A percentile compares a stretch with the other conserved stretches of the same genome.
Conservation (phyloP, 257 asterid genomes). For the Rehmannia glutinosa region DNA sequence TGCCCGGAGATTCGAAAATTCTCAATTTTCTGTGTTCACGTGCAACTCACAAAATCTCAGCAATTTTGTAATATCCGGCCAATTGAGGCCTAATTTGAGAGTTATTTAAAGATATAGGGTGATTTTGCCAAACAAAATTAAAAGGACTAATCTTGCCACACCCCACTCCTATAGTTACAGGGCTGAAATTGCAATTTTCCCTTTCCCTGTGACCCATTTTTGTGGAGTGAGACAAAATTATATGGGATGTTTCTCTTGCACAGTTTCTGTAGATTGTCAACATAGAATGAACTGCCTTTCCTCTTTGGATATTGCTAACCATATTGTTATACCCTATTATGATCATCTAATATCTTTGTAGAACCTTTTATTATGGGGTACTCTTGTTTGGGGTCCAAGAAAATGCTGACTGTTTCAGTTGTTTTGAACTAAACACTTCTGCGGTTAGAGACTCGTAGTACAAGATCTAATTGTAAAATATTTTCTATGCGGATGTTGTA, state of each 20-base stretch:
- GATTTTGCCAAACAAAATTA: too few relatives aligned
- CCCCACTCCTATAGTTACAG: too few relatives aligned
- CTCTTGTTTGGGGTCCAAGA: too few relatives aligned
- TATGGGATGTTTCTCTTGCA: not conserved
- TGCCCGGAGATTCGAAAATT: too few relatives aligned
- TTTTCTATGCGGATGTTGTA: constrained; percentile 26
- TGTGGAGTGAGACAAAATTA: too few relatives aligned
- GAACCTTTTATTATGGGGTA: not conserved
- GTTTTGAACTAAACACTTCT: not conserved
- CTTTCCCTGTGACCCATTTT: not conserved
- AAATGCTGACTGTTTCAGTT: not conserved
- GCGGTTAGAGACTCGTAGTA: not conserved
- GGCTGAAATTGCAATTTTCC: too few relatives aligned
- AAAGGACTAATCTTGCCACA: too few relatives aligned
- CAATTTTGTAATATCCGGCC: too few relatives aligned
- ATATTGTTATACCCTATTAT: not conserved
- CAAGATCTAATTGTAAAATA: not conserved
- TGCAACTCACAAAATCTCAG: too few relatives aligned
- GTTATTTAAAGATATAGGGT: too few relatives aligned
- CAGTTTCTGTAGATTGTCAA: not conserved
- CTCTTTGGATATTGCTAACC: not conserved
- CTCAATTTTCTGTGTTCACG: too few relatives aligned
- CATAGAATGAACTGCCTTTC: constrained; percentile 1
- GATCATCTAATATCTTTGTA: not conserved
- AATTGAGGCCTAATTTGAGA: too few relatives aligned